Conservation (phyloP, 1,284 basidiomycete genomes). For the Fomitopsis palustris region DNA sequence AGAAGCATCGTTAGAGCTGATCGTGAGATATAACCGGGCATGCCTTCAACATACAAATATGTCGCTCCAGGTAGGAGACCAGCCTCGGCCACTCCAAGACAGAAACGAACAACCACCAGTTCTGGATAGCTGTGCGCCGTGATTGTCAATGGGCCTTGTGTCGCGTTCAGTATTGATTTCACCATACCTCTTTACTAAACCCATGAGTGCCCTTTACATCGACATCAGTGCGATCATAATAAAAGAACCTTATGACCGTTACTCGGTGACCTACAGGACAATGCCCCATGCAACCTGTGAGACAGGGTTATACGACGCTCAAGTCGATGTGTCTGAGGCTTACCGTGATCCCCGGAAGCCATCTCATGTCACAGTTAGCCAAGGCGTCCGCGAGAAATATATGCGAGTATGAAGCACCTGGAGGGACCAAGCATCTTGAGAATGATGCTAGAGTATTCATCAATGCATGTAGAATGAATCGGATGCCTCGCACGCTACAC, state of each 20-base stretch:
- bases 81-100: conserved; percentile 64
- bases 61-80: conserved; percentile 69
- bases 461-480: not conserved
- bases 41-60: conserved; percentile 41
- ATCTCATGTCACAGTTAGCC: conserved; percentile 8
- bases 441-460: conserved; percentile 20
- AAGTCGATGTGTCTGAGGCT: not conserved
- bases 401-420: conserved; percentile 2
- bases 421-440: conserved; percentile 33
- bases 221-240: not conserved
- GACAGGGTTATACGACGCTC: not conserved
- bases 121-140: conserved; percentile 47
- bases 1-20: not conserved
- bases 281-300: conserved; percentile 24
- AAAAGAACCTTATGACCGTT: conserved; percentile 34
- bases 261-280: conserved; percentile 15
- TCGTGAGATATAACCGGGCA: not conserved
- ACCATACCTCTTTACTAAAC: conserved; percentile 57
- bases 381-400: not conserved
- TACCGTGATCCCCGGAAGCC: conserved; percentile 31
- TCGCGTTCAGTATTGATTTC: not conserved
- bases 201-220: conserved; percentile 53
- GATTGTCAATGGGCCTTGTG: not conserved
- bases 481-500: conserved; percentile 8
- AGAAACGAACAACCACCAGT: conserved; percentile 55